phyloP scores from a whole-genome alignment of 1,284 basidiomycete species.

The Blastosporella zonata region DNA sequence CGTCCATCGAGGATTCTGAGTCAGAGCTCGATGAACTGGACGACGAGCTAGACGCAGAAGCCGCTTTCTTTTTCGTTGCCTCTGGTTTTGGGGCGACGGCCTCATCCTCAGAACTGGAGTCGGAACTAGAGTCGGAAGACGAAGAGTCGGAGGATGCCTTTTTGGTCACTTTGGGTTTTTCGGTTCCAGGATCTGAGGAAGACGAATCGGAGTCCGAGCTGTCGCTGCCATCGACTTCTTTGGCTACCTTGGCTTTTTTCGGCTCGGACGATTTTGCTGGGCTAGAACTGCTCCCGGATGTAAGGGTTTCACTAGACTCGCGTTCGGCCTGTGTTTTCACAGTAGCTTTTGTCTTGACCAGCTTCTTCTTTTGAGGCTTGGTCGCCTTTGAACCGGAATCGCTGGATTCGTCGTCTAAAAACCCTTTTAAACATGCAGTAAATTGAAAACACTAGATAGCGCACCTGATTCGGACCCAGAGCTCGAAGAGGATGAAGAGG shows the following conservation, averaged over 20 bases:
- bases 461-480: conserved; percentile 30
- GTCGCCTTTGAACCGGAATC: conserved; percentile 20
- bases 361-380: conserved; percentile 23
- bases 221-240: conserved; percentile 3
- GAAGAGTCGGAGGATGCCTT: conserved; percentile 5
- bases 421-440: conserved; percentile 4
- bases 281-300: conserved; percentile 20
- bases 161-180: conserved; percentile 2
- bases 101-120: conserved; percentile 15
- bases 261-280: conserved; percentile 5
- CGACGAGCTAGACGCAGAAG: conserved; percentile 11
- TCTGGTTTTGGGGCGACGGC: conserved; percentile 4
- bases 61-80: conserved; percentile 5
- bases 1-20: conserved; percentile 26
- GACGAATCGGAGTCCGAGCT: conserved; percentile 23
- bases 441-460: not conserved
- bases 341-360: conserved; percentile 20
- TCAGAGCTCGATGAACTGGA: conserved; percentile 25
- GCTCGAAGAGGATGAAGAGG: conserved; percentile 22
- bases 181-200: conserved; percentile 21
- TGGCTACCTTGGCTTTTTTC: not conserved
- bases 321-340: conserved; percentile 10
- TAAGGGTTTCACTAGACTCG: conserved; percentile 20
- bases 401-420: conserved; percentile 33
- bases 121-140: conserved; percentile 21